phyloP scores from a whole-genome alignment of 371 early-diverging fungal genomes.

The Blakeslea trispora region DNA sequence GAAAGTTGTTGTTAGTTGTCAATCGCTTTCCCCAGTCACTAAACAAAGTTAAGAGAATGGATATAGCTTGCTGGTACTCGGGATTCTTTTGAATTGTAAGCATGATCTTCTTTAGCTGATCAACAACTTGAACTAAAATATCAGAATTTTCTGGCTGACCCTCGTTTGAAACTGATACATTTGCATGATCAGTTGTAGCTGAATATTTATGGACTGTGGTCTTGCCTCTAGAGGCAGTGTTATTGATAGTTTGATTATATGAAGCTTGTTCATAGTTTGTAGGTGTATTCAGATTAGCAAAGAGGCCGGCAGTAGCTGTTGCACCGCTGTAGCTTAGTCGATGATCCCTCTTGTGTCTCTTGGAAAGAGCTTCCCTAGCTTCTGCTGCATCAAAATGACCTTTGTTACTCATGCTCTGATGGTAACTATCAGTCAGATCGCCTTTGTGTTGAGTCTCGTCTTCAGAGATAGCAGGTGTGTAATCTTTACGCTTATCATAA shows the following conservation, averaged over 20 bases:
- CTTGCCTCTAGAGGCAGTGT: too few species aligned
- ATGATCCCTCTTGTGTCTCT: neutral
- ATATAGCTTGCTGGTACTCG: constrained; percentile 45
- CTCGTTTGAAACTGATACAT: neutral
- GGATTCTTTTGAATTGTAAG: constrained; percentile 36
- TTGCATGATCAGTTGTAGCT: neutral
- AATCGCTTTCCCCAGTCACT: constrained; percentile 37
- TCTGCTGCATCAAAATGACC: too few species aligned
- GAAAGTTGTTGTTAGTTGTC: neutral
- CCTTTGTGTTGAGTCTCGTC: too few species aligned
- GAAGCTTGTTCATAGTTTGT: too few species aligned
- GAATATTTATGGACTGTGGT: too few species aligned
- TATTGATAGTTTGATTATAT: too few species aligned
- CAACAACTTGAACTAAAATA: neutral
- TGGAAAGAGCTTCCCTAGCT: neutral
- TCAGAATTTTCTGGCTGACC: neutral
- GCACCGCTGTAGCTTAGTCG: neutral
- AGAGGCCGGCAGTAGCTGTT: neutral
- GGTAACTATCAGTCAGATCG: too few species aligned
- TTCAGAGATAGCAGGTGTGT: too few species aligned
- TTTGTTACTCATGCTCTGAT: too few species aligned
- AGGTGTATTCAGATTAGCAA: too few species aligned
- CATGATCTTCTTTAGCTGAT: constrained; percentile 7
- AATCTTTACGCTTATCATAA: too few species aligned
- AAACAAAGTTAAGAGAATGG: constrained; percentile 29